Evolutionary conservation across 192 early-diverging fungal species (phyloP), one percentile per base, ranked within the genome.

Genomic region (Dissophora ornata): DNA sequence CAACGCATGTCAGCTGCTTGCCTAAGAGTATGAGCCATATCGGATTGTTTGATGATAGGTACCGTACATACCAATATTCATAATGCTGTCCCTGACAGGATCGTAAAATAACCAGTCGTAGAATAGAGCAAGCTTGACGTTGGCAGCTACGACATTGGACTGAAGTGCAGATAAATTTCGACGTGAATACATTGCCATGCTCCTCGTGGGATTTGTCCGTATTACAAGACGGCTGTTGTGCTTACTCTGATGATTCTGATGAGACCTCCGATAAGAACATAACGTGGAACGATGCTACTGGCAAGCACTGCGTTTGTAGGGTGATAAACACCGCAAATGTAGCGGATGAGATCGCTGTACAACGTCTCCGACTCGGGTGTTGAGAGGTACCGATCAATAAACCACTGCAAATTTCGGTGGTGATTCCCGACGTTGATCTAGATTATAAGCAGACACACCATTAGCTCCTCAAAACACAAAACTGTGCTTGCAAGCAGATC

Each of bases 91-190:
- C n/a, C 54, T 58, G 12, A 51, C n/a, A 6, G 89, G 82, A 24
- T 86, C 83, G 57, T 85, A 94, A 47, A 90, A 91, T 19, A 94
- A 67, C 93, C 93, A 94, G 66, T 94, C 93, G 52, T 87, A 91
- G 48, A 92, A 90, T 33, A 94, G 60, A 12, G 93, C 91, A 19
- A 91, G 80, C 42, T 93, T 93, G 40, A 87, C 87, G 57, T 89
- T 88, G 16, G 88, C 78, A 4, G 89, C 89, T 1, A 83, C 80
- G 0, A 87, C 85, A 51, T 81, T 81, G 38, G 86, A 87, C 68
- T 88, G 67, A n/a, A 12, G n/a, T 45, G 18, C 18, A n/a, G 4
- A 6, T 4, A 45, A 45, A 16, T n/a, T n/a, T n/a, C n/a, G n/a
- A n/a, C n/a, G n/a, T n/a, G n/a, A n/a, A n/a, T n/a, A n/a, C n/a